These are phyloP conservation scores for Didymellaceae sp. DNA, from an alignment of 2,329 filamentous ascomycete genomes.

Conservation along the genomic window DNA sequence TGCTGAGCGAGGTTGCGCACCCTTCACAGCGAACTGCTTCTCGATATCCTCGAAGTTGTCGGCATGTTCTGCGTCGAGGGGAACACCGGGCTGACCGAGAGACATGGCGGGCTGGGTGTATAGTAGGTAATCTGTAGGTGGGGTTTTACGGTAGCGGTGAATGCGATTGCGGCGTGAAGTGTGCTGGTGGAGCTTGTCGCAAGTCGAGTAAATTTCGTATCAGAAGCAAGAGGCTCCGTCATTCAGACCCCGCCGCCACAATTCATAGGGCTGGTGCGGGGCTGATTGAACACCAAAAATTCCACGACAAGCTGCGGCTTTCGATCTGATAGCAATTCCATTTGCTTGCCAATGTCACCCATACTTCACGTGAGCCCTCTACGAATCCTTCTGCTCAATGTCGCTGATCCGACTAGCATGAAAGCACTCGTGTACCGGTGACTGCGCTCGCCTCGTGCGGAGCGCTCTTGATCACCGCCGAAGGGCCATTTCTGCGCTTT, in stretches of 20 bases:
- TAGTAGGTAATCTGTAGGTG: neutral
- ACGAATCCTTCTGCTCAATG: neutral
- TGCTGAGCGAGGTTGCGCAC: conserved; percentile 53
- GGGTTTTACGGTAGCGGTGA: neutral
- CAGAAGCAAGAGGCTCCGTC: conserved; percentile 26
- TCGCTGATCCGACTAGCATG: conserved; percentile 42
- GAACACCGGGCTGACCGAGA: conserved; percentile 36
- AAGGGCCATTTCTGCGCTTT: conserved; percentile 52
- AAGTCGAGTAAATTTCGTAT: conserved; percentile 29
- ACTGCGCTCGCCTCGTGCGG: conserved; percentile 52
- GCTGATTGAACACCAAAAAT: conserved; percentile 46
- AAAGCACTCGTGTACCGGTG: conserved; percentile 51
- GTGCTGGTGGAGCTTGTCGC: conserved; percentile 15
- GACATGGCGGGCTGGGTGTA: conserved; percentile 38
- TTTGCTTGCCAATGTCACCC: conserved; percentile 43
- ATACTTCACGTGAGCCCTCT: conserved; percentile 38
- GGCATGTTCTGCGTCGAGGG: conserved; percentile 61
- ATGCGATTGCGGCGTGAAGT: neutral
- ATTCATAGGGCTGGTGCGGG: conserved; percentile 26
- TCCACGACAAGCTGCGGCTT: conserved; percentile 26
- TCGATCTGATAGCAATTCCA: conserved; percentile 1
- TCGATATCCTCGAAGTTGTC: conserved; percentile 84
- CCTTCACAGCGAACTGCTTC: conserved; percentile 98
- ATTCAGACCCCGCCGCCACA: conserved; percentile 32
- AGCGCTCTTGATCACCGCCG: conserved; percentile 50